Conservation (phyloP, 2,329 filamentous ascomycete genomes). For the Exophiala mesophila region DNA sequence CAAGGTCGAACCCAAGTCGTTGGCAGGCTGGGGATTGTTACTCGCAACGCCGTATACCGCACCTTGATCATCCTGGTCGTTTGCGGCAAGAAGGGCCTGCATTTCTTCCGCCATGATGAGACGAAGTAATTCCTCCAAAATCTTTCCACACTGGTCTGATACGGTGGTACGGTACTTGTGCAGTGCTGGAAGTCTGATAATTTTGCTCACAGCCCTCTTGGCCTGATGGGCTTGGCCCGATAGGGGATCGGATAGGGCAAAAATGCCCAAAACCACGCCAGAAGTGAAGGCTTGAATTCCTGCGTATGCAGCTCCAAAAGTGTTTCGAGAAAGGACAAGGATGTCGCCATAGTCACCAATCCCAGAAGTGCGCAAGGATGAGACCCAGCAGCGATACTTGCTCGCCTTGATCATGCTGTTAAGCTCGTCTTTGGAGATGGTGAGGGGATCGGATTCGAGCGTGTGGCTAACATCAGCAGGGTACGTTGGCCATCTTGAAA, state of each 20-base stretch:
- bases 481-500: conserved; percentile 6
- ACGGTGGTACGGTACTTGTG: conserved; percentile 14
- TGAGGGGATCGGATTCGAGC: not conserved
- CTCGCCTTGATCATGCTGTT: conserved; percentile 17
- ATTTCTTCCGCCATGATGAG: conserved; percentile 19
- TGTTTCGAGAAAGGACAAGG: conserved; percentile 38
- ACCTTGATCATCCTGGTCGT: not conserved
- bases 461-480: not conserved
- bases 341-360: conserved; percentile 28
- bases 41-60: not conserved
- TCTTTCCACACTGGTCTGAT: conserved; percentile 18
- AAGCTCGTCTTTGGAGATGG: not conserved
- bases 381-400: conserved; percentile 27
- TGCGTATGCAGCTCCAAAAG: conserved; percentile 41
- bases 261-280: conserved; percentile 42
- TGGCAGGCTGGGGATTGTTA: not conserved
- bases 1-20: not conserved
- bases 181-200: conserved; percentile 16
- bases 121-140: conserved; percentile 19
- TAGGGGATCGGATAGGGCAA: conserved; percentile 41
- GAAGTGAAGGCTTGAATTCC: conserved; percentile 45
- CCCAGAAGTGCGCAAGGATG: conserved; percentile 37
- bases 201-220: conserved; percentile 36
- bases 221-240: conserved; percentile 41
- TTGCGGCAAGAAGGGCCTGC: conserved; percentile 12